These are phyloP conservation scores for Phytopythium chamaehyphon DNA, from an alignment of 352 stramenopile genomes.

Conservation along the genomic window DNA sequence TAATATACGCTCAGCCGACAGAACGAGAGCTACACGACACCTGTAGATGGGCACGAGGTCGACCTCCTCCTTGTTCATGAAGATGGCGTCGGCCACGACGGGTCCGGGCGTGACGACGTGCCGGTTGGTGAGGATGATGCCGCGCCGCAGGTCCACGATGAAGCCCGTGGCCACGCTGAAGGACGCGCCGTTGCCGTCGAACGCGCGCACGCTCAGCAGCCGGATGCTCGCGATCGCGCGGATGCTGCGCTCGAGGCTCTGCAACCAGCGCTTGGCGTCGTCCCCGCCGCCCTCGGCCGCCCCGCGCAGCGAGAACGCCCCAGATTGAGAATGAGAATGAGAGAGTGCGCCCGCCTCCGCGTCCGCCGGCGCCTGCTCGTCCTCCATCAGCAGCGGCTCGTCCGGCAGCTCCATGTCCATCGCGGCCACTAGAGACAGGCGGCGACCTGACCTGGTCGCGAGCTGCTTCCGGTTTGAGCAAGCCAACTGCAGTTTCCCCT, in stretches of 20 bases:
- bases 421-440: not conserved
- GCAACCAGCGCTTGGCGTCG: slow-evolving; percentile 72
- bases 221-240: slow-evolving; percentile 86
- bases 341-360: not conserved
- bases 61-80: slow-evolving; percentile 93
- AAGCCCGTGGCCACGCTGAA: slow-evolving; percentile 91
- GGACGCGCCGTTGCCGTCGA: slow-evolving; percentile 83
- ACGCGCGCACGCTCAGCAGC: slow-evolving; percentile 79
- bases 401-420: slow-evolving; percentile 14
- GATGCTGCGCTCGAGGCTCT: slow-evolving; percentile 64
- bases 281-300: slow-evolving; percentile 10
- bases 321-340: not conserved
- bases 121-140: slow-evolving; percentile 91
- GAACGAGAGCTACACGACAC: too few species aligned
- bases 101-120: slow-evolving; percentile 90
- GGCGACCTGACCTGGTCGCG: too few species aligned
- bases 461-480: too few species aligned
- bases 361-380: not conserved
- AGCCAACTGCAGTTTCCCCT: too few species aligned
- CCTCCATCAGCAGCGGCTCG: slow-evolving; percentile 8
- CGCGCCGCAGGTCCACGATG: slow-evolving; percentile 85
- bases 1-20: too few species aligned
- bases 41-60: slow-evolving; percentile 87
- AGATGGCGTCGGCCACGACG: slow-evolving; percentile 88
- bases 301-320: not conserved